A percentile compares a stretch with the other conserved stretches of the same genome.
These are phyloP conservation scores for Camellia japonica DNA, from an alignment of 148 eudicot genomes.

Conservation along the genomic window DNA sequence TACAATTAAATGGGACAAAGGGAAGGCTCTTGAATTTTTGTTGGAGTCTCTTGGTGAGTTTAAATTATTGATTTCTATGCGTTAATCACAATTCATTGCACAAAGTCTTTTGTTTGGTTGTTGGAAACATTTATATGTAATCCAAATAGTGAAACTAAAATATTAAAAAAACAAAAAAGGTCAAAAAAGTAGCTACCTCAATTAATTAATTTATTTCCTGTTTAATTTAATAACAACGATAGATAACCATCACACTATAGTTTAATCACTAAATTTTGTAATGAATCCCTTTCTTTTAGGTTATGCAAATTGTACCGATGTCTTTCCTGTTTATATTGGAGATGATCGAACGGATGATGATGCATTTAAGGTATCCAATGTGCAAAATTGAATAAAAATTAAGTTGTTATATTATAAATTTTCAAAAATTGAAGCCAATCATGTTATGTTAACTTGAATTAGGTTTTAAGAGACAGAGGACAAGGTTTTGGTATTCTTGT, in stretches of 20 bases:
- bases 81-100: not conserved
- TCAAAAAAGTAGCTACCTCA: not conserved
- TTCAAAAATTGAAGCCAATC: not conserved
- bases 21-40: conserved; percentile 90
- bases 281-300: conserved; percentile 33
- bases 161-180: not conserved
- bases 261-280: conserved; percentile 11
- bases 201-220: not conserved
- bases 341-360: conserved; percentile 96
- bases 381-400: not conserved
- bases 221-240: not conserved
- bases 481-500: conserved; percentile 96
- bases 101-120: not conserved
- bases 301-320: conserved; percentile 57
- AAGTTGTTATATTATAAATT: not conserved
- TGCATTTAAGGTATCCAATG: conserved; percentile 77
- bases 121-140: not conserved
- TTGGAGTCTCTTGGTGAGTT: conserved; percentile 83
- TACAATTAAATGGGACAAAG: conserved; percentile 95
- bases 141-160: not conserved
- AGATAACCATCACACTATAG: too few relatives aligned
- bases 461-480: conserved; percentile 79
- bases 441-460: not conserved
- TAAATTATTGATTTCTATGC: not conserved
- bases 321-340: conserved; percentile 87